Conservation (phyloP, 352 stramenopile species). For the Elongisporangium prolatum region DNA sequence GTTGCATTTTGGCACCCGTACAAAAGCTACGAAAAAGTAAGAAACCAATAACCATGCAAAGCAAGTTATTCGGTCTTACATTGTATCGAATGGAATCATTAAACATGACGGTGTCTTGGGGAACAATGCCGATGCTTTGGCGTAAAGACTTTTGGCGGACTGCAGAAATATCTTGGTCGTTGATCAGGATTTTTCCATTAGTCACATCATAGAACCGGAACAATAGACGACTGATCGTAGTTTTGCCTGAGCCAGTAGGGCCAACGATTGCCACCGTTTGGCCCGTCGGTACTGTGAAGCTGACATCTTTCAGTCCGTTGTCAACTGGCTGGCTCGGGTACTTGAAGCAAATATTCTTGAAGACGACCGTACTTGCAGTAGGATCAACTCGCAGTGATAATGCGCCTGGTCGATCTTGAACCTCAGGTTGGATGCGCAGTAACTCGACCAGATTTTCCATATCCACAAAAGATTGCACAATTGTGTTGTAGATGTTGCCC, state of each 20-base stretch:
- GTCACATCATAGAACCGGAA: constrained; percentile 96
- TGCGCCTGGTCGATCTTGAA: constrained; percentile 85
- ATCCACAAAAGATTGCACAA: constrained; percentile 96
- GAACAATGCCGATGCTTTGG: constrained; percentile 91
- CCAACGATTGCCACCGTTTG: constrained; percentile 94
- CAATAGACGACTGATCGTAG: constrained; percentile 91
- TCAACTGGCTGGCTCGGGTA: constrained; percentile 85
- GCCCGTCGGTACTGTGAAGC: constrained; percentile 56
- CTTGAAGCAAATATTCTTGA: constrained; percentile 90
- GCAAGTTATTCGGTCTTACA: constrained; percentile 42
- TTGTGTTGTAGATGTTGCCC: constrained; percentile 93
- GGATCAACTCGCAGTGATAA: constrained; percentile 32
- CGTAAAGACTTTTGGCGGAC: constrained; percentile 90
- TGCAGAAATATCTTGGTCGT: constrained; percentile 86
- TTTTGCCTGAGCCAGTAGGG: constrained; percentile 90
- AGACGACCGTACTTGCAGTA: constrained; percentile 71
- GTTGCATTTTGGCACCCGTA: constrained; percentile 87
- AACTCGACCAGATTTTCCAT: constrained; percentile 95
- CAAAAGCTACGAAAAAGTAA: constrained; percentile 63
- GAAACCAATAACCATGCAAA: constrained; percentile 9
- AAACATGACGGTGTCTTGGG: constrained; percentile 96
- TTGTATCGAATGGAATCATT: constrained; percentile 97
- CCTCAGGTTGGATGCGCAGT: constrained; percentile 89
- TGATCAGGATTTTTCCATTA: constrained; percentile 74
- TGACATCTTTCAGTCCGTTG: constrained; percentile 87